phyloP scores from a whole-genome alignment of 805 yeast species.

The Nakazawaea peltata region DNA sequence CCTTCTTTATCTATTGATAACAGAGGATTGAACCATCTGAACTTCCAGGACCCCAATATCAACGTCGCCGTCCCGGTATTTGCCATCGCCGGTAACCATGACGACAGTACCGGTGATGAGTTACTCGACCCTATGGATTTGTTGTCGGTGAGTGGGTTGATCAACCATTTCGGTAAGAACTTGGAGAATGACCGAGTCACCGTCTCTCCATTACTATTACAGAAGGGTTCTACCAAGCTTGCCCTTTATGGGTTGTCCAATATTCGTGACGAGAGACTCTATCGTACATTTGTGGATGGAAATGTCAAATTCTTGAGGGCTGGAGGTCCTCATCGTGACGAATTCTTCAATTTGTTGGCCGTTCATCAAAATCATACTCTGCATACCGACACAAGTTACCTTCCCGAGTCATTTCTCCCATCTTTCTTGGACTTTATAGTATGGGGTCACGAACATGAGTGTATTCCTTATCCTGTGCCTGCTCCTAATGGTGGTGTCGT shows the following conservation, averaged over 20 bases:
- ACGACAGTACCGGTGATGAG: conserved; percentile 88
- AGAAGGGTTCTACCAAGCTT: conserved; percentile 73
- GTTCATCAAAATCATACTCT: conserved; percentile 89
- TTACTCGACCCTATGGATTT: conserved; percentile 82
- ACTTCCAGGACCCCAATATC: conserved; percentile 85
- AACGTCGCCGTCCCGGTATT: conserved; percentile 87
- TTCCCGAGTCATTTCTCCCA: conserved; percentile 84
- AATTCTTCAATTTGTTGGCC: conserved; percentile 80
- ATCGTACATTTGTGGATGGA: conserved; percentile 73
- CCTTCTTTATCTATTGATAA: conserved; percentile 57
- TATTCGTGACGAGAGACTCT: conserved; percentile 82
- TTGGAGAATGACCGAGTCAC: conserved; percentile 66
- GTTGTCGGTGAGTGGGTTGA: conserved; percentile 68
- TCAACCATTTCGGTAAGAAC: conserved; percentile 87
- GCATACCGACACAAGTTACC: conserved; percentile 70
- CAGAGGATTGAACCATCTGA: conserved; percentile 56
- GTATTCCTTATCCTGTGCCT: conserved; percentile 60
- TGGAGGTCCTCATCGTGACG: conserved; percentile 24
- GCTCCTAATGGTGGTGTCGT: conserved; percentile 66
- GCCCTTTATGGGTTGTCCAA: conserved; percentile 87
- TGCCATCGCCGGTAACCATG: conserved; percentile 94
- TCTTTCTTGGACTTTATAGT: conserved; percentile 71
- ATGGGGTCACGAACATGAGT: conserved; percentile 99
- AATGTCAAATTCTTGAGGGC: conserved; percentile 77
- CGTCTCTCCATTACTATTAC: conserved; percentile 69